These are phyloP conservation scores for Globisporangium heterothallicum DNA, from an alignment of 352 stramenopile genomes.

Conservation along the genomic window DNA sequence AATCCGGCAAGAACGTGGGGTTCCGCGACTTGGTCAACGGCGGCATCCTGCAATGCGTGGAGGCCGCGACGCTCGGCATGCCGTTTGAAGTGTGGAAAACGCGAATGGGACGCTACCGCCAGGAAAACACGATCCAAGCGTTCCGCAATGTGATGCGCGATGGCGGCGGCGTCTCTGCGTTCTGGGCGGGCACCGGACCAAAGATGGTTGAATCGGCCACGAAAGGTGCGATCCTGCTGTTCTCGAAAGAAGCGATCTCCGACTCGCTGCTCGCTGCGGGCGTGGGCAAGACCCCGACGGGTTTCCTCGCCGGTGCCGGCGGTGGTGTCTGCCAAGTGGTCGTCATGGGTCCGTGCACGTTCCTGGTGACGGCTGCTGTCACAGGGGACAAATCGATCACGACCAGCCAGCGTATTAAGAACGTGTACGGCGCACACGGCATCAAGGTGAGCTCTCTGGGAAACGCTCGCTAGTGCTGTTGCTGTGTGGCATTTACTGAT, in stretches of 20 bases:
- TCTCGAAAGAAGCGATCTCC: conserved; percentile 85
- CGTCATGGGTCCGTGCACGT: conserved; percentile 89
- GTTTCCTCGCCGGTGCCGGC: conserved; percentile 77
- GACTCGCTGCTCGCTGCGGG: conserved; percentile 74
- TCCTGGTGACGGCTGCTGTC: conserved; percentile 87
- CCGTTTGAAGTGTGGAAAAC: conserved; percentile 93
- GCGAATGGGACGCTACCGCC: conserved; percentile 87
- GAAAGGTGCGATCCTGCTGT: conserved; percentile 88
- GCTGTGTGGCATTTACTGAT: too few relatives aligned
- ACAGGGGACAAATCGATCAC: conserved; percentile 88
- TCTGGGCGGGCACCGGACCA: conserved; percentile 85
- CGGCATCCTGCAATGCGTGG: conserved; percentile 82
- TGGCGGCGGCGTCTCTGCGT: conserved; percentile 70
- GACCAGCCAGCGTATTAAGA: conserved; percentile 74
- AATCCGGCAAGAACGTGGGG: conserved; percentile 78
- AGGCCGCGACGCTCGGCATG: conserved; percentile 88
- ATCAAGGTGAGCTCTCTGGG: conserved; percentile 43
- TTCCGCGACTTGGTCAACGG: conserved; percentile 74
- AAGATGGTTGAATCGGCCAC: conserved; percentile 91
- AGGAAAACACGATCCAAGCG: conserved; percentile 71
- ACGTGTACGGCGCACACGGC: conserved; percentile 80
- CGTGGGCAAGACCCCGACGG: conserved; percentile 55
- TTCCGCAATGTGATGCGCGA: conserved; percentile 88
- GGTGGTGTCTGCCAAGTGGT: conserved; percentile 86
- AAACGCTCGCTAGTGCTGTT: conserved; percentile 2